phyloP scores from a whole-genome alignment of 306 rosid species.

The Pachyrhizus erosus region DNA sequence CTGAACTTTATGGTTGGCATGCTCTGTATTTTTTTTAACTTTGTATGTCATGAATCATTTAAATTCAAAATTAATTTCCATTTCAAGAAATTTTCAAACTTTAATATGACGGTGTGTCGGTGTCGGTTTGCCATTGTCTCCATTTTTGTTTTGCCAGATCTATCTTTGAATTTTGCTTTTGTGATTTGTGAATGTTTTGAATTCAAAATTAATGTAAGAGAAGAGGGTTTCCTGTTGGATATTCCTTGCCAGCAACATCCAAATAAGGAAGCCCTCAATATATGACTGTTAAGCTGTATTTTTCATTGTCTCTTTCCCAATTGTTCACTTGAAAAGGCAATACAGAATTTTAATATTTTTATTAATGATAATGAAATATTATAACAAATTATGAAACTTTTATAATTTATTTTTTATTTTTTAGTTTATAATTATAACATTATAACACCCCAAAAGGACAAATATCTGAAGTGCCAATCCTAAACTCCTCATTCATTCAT shows the following conservation, averaged over 20 bases:
- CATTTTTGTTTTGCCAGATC: background rate
- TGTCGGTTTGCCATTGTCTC: background rate
- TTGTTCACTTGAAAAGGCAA: background rate
- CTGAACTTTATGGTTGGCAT: background rate
- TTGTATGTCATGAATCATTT: background rate
- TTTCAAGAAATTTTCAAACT: background rate
- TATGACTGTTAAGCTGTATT: background rate
- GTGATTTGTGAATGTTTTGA: background rate
- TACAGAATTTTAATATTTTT: background rate
- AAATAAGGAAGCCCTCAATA: background rate
- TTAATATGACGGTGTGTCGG: slow-evolving; percentile 9
- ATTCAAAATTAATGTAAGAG: background rate
- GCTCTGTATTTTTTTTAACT: background rate
- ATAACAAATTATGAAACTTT: no score
- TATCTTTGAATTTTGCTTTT: background rate
- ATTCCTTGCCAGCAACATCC: background rate
- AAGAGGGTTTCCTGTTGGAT: no score
- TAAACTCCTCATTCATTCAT: background rate
- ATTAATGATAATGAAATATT: no score
- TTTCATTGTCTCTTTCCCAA: background rate
- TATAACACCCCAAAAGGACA: background rate
- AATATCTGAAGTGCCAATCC: background rate
- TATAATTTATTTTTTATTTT: no score
- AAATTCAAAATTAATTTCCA: background rate
- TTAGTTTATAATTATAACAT: no score